Percentiles rank a stretch among this genome's conserved stretches.
Evolutionary conservation across 257 asterid species (phyloP).

Genomic region (Solanum megistacrolobum): DNA sequence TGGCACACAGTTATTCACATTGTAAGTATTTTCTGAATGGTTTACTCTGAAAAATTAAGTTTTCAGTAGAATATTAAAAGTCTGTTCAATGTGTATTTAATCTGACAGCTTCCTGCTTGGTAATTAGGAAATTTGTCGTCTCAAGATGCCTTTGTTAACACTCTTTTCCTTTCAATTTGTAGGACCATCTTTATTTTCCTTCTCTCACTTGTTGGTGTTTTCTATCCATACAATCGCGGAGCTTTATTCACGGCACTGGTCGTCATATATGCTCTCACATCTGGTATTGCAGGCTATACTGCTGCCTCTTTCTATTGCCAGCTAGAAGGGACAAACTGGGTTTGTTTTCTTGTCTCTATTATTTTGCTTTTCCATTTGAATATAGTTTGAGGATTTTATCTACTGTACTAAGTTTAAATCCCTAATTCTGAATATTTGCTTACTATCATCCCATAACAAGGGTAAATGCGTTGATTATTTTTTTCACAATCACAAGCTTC

Average conservation of each 20-base stretch:
- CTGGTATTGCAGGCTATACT: conserved; percentile 23
- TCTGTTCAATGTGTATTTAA: background rate
- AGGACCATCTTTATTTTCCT: conserved; percentile 22
- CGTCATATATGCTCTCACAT: conserved; percentile 28
- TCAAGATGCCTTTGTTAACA: background rate
- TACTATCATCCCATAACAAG: background rate
- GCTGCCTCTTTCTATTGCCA: conserved; percentile 27
- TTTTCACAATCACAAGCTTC: background rate
- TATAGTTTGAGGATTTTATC: background rate
- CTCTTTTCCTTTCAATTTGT: background rate
- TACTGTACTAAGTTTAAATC: background rate
- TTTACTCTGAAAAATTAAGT: background rate
- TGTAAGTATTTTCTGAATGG: conserved; percentile 4
- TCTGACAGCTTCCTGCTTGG: background rate
- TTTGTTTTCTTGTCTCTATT: background rate
- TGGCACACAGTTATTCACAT: conserved; percentile 20
- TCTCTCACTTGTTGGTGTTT: conserved; percentile 25
- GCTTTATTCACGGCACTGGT: conserved; percentile 23
- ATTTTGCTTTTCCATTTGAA: background rate
- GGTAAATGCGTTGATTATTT: background rate
- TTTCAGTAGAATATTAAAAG: background rate
- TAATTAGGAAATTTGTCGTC: background rate
- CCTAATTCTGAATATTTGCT: background rate
- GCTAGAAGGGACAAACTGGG: conserved; percentile 26
- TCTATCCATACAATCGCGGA: conserved; percentile 28